Evolutionary conservation across 805 yeast species (phyloP), one percentile per base, ranked within the genome.

Genomic region (Saccharomycopsis sp.): DNA sequence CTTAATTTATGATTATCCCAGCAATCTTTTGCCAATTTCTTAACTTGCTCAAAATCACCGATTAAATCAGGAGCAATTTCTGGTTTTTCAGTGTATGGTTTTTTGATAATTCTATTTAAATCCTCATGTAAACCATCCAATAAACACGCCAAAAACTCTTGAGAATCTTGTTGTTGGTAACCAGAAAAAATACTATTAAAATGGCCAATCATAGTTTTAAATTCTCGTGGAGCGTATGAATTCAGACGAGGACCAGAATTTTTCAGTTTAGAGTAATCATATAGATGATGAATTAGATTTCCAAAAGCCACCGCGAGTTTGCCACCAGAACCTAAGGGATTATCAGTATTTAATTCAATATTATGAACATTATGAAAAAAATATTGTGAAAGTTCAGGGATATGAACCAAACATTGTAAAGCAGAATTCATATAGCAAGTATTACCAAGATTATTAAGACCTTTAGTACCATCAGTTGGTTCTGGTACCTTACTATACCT

Each of bases 391-490:
- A 92, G 59, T 56, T 86, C 95, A 1, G 95, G 94, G 10, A 88
- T 69, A 54, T 89, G 97, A 0, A 75, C 70, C 31, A 89, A 61
- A 53, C 96, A 89, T 54, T 92, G 97, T 34, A 89, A 61, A 0
- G 96, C 96, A 8, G 94, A 83, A 57, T 86, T 87, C 96, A 88
- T 87, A 57, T 86, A 88, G 58, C 96, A 88, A 0, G 94, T 79
- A 55, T 88, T 88, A 2, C 96, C 96, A 46, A 87, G 62, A 53
- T 85, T 88, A 39, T 68, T 62, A 53, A 79, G 49, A 46, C 96
- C 79, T 44, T 67, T 57, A 35, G 65, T 54, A 49, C 96, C 88
- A 41, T 56, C 52, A 1, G 64, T 52, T n/a, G 43, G 43, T 12
- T 13, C 21, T 6, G 15, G 31, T 5, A 14, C 31, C 15, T 8